Evolutionary conservation across 2,329 filamentous ascomycete species (phyloP).

Genomic region (Orbilia blumenaviensis): DNA sequence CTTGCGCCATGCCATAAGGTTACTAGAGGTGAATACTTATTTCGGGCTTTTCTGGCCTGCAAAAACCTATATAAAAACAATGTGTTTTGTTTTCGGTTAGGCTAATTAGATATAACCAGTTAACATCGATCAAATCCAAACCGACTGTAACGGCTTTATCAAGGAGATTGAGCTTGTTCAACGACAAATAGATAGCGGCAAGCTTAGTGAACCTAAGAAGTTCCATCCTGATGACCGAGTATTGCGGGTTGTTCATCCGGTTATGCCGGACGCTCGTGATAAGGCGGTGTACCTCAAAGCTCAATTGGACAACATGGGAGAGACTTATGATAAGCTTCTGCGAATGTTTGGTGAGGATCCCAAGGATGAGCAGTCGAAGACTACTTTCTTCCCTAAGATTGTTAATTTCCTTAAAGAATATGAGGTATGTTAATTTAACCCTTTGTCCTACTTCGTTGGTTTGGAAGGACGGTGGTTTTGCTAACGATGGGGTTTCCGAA

Average conservation of each 20-base stretch:
- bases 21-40: constrained; percentile 39
- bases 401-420: constrained; percentile 90
- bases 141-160: constrained; percentile 90
- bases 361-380: constrained; percentile 86
- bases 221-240: constrained; percentile 98
- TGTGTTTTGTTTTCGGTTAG: too few relatives aligned
- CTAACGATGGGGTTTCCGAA: constrained; percentile 50
- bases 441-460: neutral
- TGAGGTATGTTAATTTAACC: constrained; percentile 70
- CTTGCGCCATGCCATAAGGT: constrained; percentile 65
- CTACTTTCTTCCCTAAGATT: constrained; percentile 95
- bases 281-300: constrained; percentile 96
- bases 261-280: constrained; percentile 94
- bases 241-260: constrained; percentile 85
- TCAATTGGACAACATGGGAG: constrained; percentile 90
- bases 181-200: constrained; percentile 87
- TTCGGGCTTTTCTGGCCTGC: too few relatives aligned
- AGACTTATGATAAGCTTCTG: constrained; percentile 94
- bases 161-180: constrained; percentile 95
- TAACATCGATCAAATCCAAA: constrained; percentile 89
- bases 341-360: constrained; percentile 95
- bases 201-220: constrained; percentile 93
- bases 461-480: too few relatives aligned
- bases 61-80: constrained; percentile 18
- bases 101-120: too few relatives aligned